These are phyloP conservation scores for Durusdinium trenchii DNA, from an alignment of 73 alveolate species.

Conservation along the genomic window DNA sequence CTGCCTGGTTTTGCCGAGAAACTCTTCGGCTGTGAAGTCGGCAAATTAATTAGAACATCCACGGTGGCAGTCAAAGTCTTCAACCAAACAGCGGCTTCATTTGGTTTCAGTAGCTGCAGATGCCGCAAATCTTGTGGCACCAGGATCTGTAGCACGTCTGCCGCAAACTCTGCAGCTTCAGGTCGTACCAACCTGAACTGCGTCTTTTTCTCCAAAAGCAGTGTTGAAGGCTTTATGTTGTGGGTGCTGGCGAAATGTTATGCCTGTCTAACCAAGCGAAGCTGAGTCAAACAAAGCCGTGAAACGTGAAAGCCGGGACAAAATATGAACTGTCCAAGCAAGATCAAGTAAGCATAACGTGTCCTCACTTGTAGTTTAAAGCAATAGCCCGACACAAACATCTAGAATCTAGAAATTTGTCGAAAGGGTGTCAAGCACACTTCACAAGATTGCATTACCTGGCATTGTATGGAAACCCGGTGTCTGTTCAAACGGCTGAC, in stretches of 20 bases:
- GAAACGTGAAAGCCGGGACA: no score
- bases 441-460: no score
- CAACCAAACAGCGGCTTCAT: slow-evolving; percentile 55
- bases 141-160: not conserved
- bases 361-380: not conserved
- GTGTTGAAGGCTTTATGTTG: no score
- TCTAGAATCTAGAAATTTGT: not conserved
- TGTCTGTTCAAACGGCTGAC: no score
- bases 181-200: slow-evolving; percentile 26
- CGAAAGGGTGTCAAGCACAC: no score
- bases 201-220: no score
- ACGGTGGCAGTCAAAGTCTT: not conserved
- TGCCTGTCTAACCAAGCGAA: no score
- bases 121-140: not conserved
- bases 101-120: not conserved
- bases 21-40: not conserved
- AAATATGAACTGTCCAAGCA: no score
- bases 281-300: no score
- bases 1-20: no score
- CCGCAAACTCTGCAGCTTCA: slow-evolving; percentile 15
- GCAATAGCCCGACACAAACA: not conserved
- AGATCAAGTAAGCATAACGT: not conserved
- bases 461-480: no score
- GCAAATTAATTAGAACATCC: slow-evolving; percentile 6
- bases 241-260: no score